Evolutionary conservation across 2,329 filamentous ascomycete genomes (phyloP), one percentile per base, ranked within the genome.

Genomic region (Phymatotrichopsis omnivora): DNA sequence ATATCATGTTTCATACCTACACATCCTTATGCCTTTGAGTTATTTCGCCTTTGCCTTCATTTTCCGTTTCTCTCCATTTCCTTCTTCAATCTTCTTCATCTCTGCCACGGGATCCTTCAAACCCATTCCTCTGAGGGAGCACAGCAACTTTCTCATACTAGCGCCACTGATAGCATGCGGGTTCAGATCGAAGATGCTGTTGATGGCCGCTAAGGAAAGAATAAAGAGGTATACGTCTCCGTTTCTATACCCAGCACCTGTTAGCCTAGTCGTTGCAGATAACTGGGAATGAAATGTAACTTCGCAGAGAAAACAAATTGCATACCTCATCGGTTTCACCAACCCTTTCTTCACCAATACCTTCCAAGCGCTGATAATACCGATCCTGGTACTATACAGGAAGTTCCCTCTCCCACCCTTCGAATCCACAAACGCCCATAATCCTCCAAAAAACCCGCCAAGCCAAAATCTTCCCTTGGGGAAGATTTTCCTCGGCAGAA

Each of bases 391-490:
- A 53, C 76, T 79, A 63, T 91, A 91, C 50, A 95, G 58, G 63
- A 93, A 93, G 43, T 84, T 74, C 1, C 72, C 70, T 12, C 82
- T 68, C 31, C 80, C 75, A 49, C 72, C 67, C 38, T 69, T 68
- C 33, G 79, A 70, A 60, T 86, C 81, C 2, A 94, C 65, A 62
- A 83, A 83, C 0, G 83, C 84, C 78, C 87, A 95, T 20, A 91
- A 64, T 0, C 91, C 91, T 1, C 82, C 85, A 1, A 93, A 60
- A 62, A 89, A 83, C 6, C 91, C 89, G 41, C 85, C 84, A 0
- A 95, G 68, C 71, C 93, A 94, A 71, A 91, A 93, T 17, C 91
- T 76, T 61, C 91, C 82, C 0, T 81, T 87, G 0, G 87, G 75
- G 1, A 95, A 70, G 7, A 86, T 69, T 5, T 72, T 73, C 2